Base-by-base conservation (phyloP, 768 basidiomycete genomes). In the Tricholoma sp. region DNA sequence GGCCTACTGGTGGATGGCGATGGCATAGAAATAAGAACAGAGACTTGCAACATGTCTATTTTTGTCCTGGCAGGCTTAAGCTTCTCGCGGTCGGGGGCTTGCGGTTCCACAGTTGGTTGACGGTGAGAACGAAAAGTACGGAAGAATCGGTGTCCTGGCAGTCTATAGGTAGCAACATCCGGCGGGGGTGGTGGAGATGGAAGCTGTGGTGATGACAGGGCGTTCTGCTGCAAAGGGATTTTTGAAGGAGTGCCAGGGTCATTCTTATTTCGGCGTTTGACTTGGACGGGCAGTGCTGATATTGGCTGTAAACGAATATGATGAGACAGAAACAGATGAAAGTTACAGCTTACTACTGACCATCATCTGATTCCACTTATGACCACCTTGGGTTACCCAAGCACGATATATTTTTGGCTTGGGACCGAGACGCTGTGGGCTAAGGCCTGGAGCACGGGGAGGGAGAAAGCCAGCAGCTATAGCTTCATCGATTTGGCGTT, bases 1-100 rank as follows among this genome's bases (percentile, higher is more conserved):
- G 63, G 55, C 15, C 61, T 66, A 47, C 47, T 64, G 9, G 68
- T 71, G 15, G 74, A 69, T 2, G 84, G 84, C 84, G 74, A 69
- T 2, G 84, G 84, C 84, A 85, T 85, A 15, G 78, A 75, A 45
- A 86, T 74, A 56, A 86, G 70, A 2, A 85, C 80, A 15, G 82
- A 76, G 10, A 86, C 73, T 61, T 83, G 80, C 18, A 83, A 68
- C 64, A 73, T 70, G 58, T 76, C 73, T 41, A 70, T 65, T 48
- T 68, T 66, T 12, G 39, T 18, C 48, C 39, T 55, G 50, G 59
- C n/a, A n/a, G n/a, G n/a, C n/a, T n/a, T n/a, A n/a, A n/a, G n/a
- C 12, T 58, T 56, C 13, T 42, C 50, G 48, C 24, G 24, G 36
- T 50, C 33, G 15, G 62, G 39, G 32, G 62, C 28, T 37, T 58